Evolutionary conservation across 345 rosid genomes (phyloP).

Genomic region (Linum trigynum): DNA sequence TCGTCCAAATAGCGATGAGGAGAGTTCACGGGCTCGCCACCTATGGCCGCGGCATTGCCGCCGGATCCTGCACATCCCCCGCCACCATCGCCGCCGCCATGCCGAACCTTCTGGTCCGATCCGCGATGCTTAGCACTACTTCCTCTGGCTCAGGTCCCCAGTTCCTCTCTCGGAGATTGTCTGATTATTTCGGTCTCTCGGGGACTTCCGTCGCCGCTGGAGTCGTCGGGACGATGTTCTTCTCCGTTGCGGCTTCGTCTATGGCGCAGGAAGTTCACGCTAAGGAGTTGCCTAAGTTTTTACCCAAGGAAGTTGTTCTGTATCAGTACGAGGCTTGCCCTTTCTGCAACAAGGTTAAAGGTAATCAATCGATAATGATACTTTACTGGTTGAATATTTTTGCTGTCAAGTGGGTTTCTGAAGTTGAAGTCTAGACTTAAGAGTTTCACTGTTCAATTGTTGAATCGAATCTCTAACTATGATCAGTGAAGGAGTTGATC

Average conservation of each 20-base stretch:
- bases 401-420: background rate
- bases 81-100: background rate
- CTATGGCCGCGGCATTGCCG: slow-evolving; percentile 29
- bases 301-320: slow-evolving; percentile 59
- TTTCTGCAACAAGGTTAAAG: slow-evolving; percentile 93
- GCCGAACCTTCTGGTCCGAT: slow-evolving; percentile 31
- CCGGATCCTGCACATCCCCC: slow-evolving; percentile 8
- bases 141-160: slow-evolving; percentile 18
- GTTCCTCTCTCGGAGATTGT: slow-evolving; percentile 23
- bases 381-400: background rate
- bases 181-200: slow-evolving; percentile 18
- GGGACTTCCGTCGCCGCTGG: slow-evolving; percentile 30
- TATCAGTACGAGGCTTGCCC: slow-evolving; percentile 98
- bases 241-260: slow-evolving; percentile 46
- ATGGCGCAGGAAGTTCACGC: slow-evolving; percentile 49
- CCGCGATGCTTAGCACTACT: slow-evolving; percentile 22
- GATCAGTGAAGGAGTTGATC: too few relatives aligned
- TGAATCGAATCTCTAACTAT: too few relatives aligned
- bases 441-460: background rate
- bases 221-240: slow-evolving; percentile 36
- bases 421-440: background rate
- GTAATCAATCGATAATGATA: slow-evolving; percentile 17
- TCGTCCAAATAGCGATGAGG: slow-evolving; percentile 34
- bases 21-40: slow-evolving; percentile 35
- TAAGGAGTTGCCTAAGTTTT: slow-evolving; percentile 47